Evolutionary conservation across 495 filamentous ascomycete genomes (phyloP), one percentile per base, ranked within the genome.

Genomic region (Penicillium daleae): DNA sequence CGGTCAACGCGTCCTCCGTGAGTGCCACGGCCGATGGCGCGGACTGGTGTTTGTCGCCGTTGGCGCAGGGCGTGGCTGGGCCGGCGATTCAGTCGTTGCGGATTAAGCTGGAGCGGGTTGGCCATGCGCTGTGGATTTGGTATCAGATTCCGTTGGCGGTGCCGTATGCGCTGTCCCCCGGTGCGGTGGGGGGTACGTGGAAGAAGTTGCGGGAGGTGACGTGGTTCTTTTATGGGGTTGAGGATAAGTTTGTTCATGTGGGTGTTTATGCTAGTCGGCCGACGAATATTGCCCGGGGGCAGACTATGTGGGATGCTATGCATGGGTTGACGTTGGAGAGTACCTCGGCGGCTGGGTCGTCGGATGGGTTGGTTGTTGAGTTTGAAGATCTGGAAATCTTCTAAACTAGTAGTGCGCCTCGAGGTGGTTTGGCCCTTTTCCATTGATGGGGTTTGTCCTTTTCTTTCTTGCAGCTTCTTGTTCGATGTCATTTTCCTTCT

Each of bases 181-280:
- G 73, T 1, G 77, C 77, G 1, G 74, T 78, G 50, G 78, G 78
- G 12, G 76, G 68, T 61, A 74, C 74, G 35, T 86, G 84, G 84
- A 82, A 82, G 74, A 86, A 86, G 69, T 64, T 86, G 70, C 67
- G 84, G 8, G 84, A 86, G 66, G 82, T 86, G 29, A 84, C 82
- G 9, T 85, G 82, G 81, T 86, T 86, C 66, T 86, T 86, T 63
- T 85, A 82, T 68, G 83, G 83, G 12, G 81, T 85, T 17, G 83
- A 86, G 63, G 83, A 86, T 61, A 86, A 86, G 68, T 81, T 76
- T 44, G 75, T 86, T 26, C 76, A 84, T 60, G 82, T 86, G 29
- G 84, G 84, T 4, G 82, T 83, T 19, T 85, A 85, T 72, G 84
- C 84, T 26, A 82, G 80, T 68, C 76, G 84, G 39, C 84, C 84